Evolutionary conservation across 2,329 filamentous ascomycete genomes (phyloP), one percentile per base, ranked within the genome.

Genomic region (Xylaria polymorpha): DNA sequence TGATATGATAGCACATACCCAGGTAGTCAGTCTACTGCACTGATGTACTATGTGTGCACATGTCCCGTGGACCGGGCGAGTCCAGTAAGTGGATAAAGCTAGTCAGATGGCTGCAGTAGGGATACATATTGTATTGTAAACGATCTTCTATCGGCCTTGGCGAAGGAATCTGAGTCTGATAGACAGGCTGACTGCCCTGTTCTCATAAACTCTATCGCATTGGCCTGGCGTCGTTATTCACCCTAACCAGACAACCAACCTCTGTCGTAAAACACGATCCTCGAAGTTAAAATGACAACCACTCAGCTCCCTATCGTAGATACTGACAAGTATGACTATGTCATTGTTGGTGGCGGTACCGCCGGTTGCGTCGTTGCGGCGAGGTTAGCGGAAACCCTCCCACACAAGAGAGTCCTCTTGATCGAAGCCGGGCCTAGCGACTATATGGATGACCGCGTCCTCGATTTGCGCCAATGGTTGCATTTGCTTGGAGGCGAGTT

Each of bases 371-470:
- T 96, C 69, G 88, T 96, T 75, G 93, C 92, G 64, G 90, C 91
- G 63, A 90, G 93, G 61, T 86, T 97, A 70, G 90, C 93, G 39
- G 88, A 94, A 80, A 96, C 97, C 80, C 86, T 97, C 51, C 94
- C 94, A 59, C 86, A 93, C 80, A 94, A 93, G 83, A 91, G 88
- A 74, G 88, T 95, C 66, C 88, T 97, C 67, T 81, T 97, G 76
- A 92, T 97, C 80, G 94, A 97, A 84, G 94, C 91, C 73, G 94
- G 94, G 55, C 94, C 94, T 64, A 95, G 92, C 79, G 94, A 97
- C 81, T 96, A 91, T 82, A 92, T 92, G 85, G 92, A 97, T 80
- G 91, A 96, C 80, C 89, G 93, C 66, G 94, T 97, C 55, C 87
- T 97, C 60, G 90, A 95, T 75, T 87, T 97, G 74, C 94, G 94